These are phyloP conservation scores for Neurospora sublineolata DNA, from an alignment of 495 filamentous ascomycete species.

Conservation along the genomic window DNA sequence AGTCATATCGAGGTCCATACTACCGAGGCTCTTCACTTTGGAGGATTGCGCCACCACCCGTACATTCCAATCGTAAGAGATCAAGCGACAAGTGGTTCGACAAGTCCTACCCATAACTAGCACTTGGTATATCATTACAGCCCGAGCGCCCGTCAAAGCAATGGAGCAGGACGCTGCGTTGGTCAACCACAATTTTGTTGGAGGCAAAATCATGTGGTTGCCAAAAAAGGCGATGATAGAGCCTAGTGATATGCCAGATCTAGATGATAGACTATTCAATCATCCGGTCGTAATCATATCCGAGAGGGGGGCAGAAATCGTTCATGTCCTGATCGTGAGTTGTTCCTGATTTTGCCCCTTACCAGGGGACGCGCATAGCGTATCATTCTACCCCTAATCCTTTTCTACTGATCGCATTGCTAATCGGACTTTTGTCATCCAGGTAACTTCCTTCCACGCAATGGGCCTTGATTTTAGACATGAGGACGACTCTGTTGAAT, in stretches of 20 bases:
- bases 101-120: neutral
- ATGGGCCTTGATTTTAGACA: neutral
- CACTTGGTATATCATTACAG: neutral
- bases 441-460: accelerated
- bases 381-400: neutral
- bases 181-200: neutral
- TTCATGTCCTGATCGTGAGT: neutral
- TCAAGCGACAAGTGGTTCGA: neutral
- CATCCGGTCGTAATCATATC: neutral
- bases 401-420: neutral
- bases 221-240: neutral
- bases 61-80: neutral
- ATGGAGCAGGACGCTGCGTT: neutral
- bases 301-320: neutral
- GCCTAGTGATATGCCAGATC: neutral
- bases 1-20: neutral
- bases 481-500: no score
- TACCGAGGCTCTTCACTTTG: neutral
- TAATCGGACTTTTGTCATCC: neutral
- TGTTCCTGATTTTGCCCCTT: neutral
- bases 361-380: neutral
- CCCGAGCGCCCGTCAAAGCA: neutral
- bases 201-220: neutral
- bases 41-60: neutral
- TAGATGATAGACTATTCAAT: neutral